A percentile compares a stretch with the other conserved stretches of the same genome.
Evolutionary conservation across 306 rosid genomes (phyloP).

Genomic region (Lathyrus oleraceus): DNA sequence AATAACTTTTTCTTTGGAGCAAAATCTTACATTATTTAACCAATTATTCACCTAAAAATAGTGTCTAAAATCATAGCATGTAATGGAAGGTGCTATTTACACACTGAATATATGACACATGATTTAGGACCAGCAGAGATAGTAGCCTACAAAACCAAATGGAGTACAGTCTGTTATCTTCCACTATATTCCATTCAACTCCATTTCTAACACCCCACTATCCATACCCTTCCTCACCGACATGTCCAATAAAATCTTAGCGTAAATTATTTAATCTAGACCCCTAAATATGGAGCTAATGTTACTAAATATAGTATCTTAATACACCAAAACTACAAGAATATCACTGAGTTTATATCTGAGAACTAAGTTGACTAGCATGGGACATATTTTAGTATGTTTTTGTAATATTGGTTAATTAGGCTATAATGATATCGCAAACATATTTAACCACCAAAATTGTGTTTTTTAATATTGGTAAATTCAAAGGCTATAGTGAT

Average conservation of each 20-base stretch:
- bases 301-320: not conserved
- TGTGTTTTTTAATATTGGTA: no score
- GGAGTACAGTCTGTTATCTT: slow-evolving; percentile 64
- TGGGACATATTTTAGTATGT: not conserved
- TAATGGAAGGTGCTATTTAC: slow-evolving; percentile 7
- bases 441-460: no score
- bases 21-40: slow-evolving; percentile 17
- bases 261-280: not conserved
- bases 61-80: slow-evolving; percentile 19
- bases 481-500: not conserved
- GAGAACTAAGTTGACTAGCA: no score
- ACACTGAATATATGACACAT: not conserved
- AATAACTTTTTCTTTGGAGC: slow-evolving; percentile 1
- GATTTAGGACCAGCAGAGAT: slow-evolving; percentile 21
- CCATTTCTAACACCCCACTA: slow-evolving; percentile 22
- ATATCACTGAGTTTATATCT: not conserved
- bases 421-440: no score
- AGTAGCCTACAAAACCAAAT: slow-evolving; percentile 40
- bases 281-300: not conserved
- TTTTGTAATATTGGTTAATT: not conserved
- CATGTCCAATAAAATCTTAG: not conserved
- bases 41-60: not conserved
- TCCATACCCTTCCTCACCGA: slow-evolving; percentile 31
- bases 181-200: slow-evolving; percentile 37
- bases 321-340: no score